Conservation (phyloP, 1,284 basidiomycete genomes). For the Leucocoprinus gongylophorus region DNA sequence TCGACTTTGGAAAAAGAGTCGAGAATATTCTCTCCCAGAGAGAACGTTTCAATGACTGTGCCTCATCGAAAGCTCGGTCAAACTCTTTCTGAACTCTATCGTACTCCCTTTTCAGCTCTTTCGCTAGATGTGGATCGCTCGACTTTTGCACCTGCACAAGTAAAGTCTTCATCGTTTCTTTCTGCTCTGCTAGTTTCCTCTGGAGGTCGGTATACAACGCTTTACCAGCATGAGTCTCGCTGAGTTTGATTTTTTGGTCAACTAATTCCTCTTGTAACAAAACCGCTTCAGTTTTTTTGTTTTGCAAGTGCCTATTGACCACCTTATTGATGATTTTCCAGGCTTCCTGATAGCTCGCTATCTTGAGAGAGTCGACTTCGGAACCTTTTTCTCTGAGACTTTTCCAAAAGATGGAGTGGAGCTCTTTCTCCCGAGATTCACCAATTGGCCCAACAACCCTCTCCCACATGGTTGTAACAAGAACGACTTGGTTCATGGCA, state of each 20-base stretch:
- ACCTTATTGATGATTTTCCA: slow-evolving; percentile 15
- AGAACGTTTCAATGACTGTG: slow-evolving; percentile 16
- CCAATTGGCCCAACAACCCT: slow-evolving; percentile 11
- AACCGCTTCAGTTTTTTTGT: slow-evolving; percentile 9
- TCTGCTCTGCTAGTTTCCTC: slow-evolving; percentile 18
- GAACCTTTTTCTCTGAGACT: slow-evolving; percentile 18
- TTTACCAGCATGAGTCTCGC: slow-evolving; percentile 21
- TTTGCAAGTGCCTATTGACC: neutral
- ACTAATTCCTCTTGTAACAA: slow-evolving; percentile 25
- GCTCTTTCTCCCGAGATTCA: slow-evolving; percentile 20
- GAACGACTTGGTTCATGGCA: slow-evolving; percentile 38
- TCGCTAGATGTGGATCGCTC: slow-evolving; percentile 8
- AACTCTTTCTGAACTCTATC: slow-evolving; percentile 11
- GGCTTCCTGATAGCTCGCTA: neutral
- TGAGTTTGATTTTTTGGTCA: slow-evolving; percentile 16
- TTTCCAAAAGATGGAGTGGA: slow-evolving; percentile 21
- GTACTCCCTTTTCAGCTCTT: slow-evolving; percentile 14
- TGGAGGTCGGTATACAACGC: slow-evolving; percentile 18
- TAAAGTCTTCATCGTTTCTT: slow-evolving; percentile 5
- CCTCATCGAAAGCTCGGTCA: slow-evolving; percentile 14
- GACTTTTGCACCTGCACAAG: slow-evolving; percentile 6
- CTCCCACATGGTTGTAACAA: slow-evolving; percentile 45
- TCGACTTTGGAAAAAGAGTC: slow-evolving; percentile 10
- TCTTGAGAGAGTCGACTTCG: slow-evolving; percentile 5
- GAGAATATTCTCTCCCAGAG: slow-evolving; percentile 11